Percentiles rank a stretch among this genome's conserved stretches.
phyloP scores from a whole-genome alignment of 306 rosid species.

The Cicer pinnatifidum region DNA sequence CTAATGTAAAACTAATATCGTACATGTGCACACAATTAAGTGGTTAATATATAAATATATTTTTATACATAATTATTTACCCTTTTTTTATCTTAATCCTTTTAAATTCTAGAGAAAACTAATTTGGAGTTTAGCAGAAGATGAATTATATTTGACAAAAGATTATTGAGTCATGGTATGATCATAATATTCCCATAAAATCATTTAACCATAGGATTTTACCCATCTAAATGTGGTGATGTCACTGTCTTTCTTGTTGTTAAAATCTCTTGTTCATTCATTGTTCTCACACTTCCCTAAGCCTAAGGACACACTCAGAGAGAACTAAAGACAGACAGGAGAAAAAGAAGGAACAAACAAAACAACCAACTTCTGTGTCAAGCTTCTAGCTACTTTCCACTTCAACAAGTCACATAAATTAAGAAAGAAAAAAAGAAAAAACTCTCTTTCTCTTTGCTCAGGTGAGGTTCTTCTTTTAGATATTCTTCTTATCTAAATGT shows the following conservation, averaged over 20 bases:
- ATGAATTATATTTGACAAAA: too few species aligned
- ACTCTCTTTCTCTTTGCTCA: neutral
- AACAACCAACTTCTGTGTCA: constrained; percentile 36
- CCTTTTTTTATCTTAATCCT: too few species aligned
- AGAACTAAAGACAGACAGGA: constrained; percentile 35
- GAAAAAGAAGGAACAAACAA: constrained; percentile 35
- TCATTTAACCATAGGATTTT: constrained; percentile 42
- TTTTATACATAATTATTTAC: too few species aligned
- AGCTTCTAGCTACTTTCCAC: constrained; percentile 32
- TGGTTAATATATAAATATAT: too few species aligned
- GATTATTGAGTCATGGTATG: too few species aligned
- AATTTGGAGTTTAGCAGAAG: too few species aligned
- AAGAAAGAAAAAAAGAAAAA: neutral
- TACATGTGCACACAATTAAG: too few species aligned
- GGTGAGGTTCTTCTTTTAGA: constrained; percentile 44
- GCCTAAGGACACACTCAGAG: constrained; percentile 27
- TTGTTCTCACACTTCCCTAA: constrained; percentile 41
- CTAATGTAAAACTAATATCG: too few species aligned
- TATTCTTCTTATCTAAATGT: constrained; percentile 33
- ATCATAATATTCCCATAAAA: too few species aligned
- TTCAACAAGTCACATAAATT: constrained; percentile 23
- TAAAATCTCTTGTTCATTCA: constrained; percentile 48
- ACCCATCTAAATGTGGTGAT: constrained; percentile 39
- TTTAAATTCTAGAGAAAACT: too few species aligned
- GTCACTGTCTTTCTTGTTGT: constrained; percentile 51